Percentiles rank a stretch among this genome's conserved stretches.
Conservation (phyloP, 129 eudicot species). For the Ambrosia trifida region DNA sequence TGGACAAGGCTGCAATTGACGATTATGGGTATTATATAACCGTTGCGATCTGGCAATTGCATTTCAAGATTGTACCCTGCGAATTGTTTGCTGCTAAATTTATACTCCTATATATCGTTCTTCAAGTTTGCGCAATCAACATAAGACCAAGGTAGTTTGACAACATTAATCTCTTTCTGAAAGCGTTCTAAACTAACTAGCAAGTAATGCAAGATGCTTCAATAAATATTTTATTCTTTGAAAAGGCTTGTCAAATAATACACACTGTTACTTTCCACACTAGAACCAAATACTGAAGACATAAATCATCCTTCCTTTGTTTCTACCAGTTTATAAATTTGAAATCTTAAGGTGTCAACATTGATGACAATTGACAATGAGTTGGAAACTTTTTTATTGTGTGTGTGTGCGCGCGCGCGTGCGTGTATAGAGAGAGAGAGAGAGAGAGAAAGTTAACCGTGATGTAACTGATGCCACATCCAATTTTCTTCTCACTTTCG, state of each 20-base stretch:
- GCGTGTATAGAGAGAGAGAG: not conserved
- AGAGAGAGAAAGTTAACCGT: constrained; percentile 56
- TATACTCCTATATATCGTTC: too few species aligned
- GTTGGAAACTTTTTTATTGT: not conserved
- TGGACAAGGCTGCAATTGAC: not conserved
- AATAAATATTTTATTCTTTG: not conserved
- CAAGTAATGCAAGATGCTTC: not conserved
- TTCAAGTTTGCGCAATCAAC: not conserved
- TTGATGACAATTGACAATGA: not conserved
- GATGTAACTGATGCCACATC: constrained; percentile 82
- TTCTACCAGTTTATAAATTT: not conserved
- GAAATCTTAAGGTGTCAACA: not conserved
- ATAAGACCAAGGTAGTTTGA: not conserved
- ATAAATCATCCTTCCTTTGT: not conserved
- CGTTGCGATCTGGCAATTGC: too few species aligned
- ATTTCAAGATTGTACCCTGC: too few species aligned
- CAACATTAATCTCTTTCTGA: not conserved
- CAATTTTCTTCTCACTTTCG: constrained; percentile 79
- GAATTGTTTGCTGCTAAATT: too few species aligned
- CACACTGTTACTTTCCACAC: not conserved
- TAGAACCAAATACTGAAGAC: not conserved
- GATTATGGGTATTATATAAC: not conserved
- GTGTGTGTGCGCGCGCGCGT: too few species aligned
- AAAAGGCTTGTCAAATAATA: not conserved
- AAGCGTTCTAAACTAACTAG: not conserved